Evolutionary conservation across 192 early-diverging fungal genomes (phyloP).

Genomic region (Rhizophagus prolifer): DNA sequence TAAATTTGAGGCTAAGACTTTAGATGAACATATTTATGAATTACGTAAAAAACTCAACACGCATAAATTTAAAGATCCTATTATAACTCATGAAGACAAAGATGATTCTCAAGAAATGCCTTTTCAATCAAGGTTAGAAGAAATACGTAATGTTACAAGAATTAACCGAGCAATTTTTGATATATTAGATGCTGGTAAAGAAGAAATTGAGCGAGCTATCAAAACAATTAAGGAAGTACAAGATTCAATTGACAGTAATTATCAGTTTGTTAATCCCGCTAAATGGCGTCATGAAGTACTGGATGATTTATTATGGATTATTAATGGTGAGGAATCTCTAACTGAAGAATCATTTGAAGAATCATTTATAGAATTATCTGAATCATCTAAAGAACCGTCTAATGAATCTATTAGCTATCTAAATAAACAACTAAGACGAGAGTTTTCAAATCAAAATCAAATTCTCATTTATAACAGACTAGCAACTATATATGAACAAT

Average conservation of each 20-base stretch:
- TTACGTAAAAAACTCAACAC: neutral
- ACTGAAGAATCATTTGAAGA: neutral
- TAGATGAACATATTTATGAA: neutral
- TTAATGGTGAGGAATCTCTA: neutral
- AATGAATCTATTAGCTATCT: neutral
- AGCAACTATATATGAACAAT: too few species aligned
- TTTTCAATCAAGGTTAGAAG: constrained; percentile 1
- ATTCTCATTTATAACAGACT: too few species aligned
- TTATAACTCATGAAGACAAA: neutral
- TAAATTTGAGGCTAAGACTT: neutral
- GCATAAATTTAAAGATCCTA: neutral
- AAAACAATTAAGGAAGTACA: neutral
- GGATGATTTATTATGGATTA: constrained; percentile 2
- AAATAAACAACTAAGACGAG: too few species aligned
- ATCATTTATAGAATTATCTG: too few species aligned
- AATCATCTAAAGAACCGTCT: too few species aligned
- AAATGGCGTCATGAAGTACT: neutral
- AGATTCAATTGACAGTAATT: neutral
- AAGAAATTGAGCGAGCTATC: neutral
- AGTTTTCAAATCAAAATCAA: too few species aligned
- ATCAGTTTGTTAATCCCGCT: too few species aligned
- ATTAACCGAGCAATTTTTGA: neutral
- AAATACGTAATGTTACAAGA: neutral
- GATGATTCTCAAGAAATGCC: neutral
- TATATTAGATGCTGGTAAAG: neutral